Conservation (phyloP, 352 stramenopile genomes). For the Phytophthora rubi region DNA sequence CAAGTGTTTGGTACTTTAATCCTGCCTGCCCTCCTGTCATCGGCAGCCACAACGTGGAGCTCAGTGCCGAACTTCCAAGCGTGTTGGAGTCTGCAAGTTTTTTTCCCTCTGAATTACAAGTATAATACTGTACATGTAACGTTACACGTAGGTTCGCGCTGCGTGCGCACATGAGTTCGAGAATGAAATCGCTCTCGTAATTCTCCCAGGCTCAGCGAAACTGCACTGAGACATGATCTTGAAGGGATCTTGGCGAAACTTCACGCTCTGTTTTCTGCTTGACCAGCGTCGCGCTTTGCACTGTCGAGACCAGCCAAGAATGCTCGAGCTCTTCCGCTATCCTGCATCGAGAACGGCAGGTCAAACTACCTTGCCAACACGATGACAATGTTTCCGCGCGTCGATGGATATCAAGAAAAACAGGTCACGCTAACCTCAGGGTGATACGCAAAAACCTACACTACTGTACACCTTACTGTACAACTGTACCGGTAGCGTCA, state of each 20-base stretch:
- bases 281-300: conserved; percentile 2
- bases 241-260: conserved; percentile 16
- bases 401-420: neutral
- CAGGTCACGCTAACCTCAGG: too few relatives aligned
- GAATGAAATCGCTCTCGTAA: neutral
- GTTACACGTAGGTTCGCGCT: too few relatives aligned
- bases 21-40: too few relatives aligned
- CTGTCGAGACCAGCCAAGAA: neutral
- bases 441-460: too few relatives aligned
- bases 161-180: neutral
- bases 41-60: too few relatives aligned
- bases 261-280: conserved; percentile 6
- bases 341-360: conserved; percentile 1
- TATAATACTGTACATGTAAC: too few relatives aligned
- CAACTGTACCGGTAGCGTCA: too few relatives aligned
- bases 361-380: neutral
- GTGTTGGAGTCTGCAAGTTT: too few relatives aligned
- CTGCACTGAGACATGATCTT: conserved; percentile 24
- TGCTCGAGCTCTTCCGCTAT: conserved; percentile 5
- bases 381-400: neutral
- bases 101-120: too few relatives aligned
- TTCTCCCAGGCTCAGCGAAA: conserved; percentile 1
- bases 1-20: too few relatives aligned
- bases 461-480: too few relatives aligned
- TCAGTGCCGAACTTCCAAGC: too few relatives aligned